Base-by-base conservation (phyloP, 2,329 filamentous ascomycete species). In the Anisogramma anomala region DNA sequence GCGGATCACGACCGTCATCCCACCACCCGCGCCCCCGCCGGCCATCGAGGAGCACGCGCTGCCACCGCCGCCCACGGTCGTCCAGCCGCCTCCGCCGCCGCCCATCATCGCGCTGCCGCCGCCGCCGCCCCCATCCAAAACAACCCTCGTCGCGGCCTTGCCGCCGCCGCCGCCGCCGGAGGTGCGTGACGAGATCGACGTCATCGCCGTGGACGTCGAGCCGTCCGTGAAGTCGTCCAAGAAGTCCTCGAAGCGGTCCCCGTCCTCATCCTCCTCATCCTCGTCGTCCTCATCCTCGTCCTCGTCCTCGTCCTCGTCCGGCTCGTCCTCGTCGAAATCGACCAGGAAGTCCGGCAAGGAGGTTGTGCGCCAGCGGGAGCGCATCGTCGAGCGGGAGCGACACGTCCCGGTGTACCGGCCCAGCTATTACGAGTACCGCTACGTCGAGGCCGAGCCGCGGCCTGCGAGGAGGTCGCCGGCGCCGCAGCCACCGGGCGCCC, bases 351-450 rank as follows among this genome's bases (percentile, higher is more conserved):
- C 43, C 43, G 19, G 23, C 14, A 27, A 23, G 34, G 44, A 48
- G 41, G 45, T 50, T 41, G 51, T 54, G 39, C 18, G 43, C 3
- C 43, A 49, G 33, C 58, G 58, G 25, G 69, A 74, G 52, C 60
- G 71, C 36, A 62, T 68, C 52, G 64, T 74, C 46, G 69, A 74
- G 57, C 63, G 70, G 19, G 71, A 75, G 52, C 60, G 62, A 38
- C 49, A 68, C 35, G 58, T 72, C 13, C 68, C 65, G 26, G 54
- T 65, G 6, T 59, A 59, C 8, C 53, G 60, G 32, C 63, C 61
- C 1, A 55, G 54, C 11, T 56, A 63, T 45, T 66, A 65, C 47
- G 69, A 71, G 22, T 74, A 61, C 50, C 67, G 71, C 6, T 73
- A 74, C 49, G 62, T 74, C 36, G 68, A 74, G 43, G 68, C 65